These are phyloP conservation scores for Podospora tetraspora DNA, from an alignment of 495 filamentous ascomycete species.

Conservation along the genomic window DNA sequence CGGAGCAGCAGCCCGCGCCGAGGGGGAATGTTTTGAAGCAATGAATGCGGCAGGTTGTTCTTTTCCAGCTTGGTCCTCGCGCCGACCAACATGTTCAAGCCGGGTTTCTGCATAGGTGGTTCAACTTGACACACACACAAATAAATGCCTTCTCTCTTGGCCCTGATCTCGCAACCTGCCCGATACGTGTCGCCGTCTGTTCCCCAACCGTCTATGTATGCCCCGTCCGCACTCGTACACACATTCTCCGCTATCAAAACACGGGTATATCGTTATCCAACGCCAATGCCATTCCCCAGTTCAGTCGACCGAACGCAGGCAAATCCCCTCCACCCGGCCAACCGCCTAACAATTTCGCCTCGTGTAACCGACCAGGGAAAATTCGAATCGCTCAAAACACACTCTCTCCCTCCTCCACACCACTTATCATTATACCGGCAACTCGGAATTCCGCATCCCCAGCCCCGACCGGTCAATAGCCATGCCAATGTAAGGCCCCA, in stretches of 20 bases:
- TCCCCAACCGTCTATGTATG: conserved; percentile 4
- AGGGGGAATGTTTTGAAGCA: conserved; percentile 6
- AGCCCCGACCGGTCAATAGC: conserved; percentile 59
- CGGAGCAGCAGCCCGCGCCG: neutral
- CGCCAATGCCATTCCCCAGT: conserved; percentile 11
- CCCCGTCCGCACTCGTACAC: conserved; percentile 6
- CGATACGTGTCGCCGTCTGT: neutral
- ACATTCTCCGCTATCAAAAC: conserved; percentile 17
- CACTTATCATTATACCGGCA: conserved; percentile 54
- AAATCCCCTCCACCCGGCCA: too few relatives aligned
- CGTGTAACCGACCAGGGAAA: neutral
- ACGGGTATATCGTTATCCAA: conserved; percentile 25
- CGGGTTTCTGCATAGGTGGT: conserved; percentile 33
- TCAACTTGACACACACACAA: conserved; percentile 8
- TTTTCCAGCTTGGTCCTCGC: conserved; percentile 6
- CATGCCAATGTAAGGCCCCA: conserved; percentile 75
- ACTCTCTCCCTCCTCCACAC: too few relatives aligned
- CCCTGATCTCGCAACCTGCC: neutral
- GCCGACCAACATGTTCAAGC: conserved; percentile 9
- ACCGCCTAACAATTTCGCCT: neutral
- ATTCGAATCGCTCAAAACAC: conserved; percentile 1
- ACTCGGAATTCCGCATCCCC: conserved; percentile 63
- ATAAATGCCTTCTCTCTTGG: conserved; percentile 13
- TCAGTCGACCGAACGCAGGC: neutral
- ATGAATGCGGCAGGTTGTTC: conserved; percentile 12